Evolutionary conservation across 176 grass and related monocot species (phyloP).

Genomic region (Poa pratensis): DNA sequence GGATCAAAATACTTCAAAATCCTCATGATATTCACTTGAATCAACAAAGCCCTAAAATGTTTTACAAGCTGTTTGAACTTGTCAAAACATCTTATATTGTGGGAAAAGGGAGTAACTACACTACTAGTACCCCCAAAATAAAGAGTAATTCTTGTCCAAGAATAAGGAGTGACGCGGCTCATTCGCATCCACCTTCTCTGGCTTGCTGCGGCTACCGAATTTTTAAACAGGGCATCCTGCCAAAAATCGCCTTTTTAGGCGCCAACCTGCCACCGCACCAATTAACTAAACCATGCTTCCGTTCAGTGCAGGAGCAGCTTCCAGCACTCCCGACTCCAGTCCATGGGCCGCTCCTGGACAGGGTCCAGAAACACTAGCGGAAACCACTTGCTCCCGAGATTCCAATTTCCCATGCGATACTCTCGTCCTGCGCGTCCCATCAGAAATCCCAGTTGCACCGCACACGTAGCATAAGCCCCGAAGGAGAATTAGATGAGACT

Average conservation of each 20-base stretch:
- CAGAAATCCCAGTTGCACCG: background rate
- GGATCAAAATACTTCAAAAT: too few species aligned
- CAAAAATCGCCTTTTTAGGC: background rate
- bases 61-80: too few species aligned
- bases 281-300: background rate
- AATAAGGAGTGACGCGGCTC: too few species aligned
- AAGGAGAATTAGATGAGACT: too few species aligned
- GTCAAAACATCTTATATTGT: too few species aligned
- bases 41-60: too few species aligned
- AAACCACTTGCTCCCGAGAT: background rate
- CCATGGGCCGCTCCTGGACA: constrained; percentile 14
- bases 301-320: background rate
- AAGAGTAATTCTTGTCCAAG: too few species aligned
- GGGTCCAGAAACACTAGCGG: background rate
- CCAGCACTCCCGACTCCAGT: background rate
- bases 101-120: too few species aligned
- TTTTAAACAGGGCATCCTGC: background rate
- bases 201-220: too few species aligned
- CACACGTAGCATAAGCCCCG: background rate
- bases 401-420: background rate
- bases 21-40: too few species aligned
- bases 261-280: background rate
- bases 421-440: background rate
- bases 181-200: too few species aligned
- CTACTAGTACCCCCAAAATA: too few species aligned